A percentile compares a stretch with the other conserved stretches of the same genome.
phyloP scores from a whole-genome alignment of 371 early-diverging fungal genomes.

The Phascolomyces articulosus region DNA sequence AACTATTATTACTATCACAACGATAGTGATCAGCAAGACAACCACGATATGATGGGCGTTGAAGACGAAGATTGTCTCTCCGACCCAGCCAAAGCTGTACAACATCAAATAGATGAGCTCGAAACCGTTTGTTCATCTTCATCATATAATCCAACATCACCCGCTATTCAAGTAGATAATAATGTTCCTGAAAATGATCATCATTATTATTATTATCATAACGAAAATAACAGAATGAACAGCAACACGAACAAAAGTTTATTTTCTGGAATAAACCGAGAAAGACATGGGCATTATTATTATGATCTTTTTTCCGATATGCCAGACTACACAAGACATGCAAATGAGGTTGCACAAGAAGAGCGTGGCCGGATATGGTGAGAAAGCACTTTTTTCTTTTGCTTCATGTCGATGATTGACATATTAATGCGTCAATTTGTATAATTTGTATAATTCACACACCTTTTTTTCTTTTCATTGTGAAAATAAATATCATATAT shows the following conservation, averaged over 20 bases:
- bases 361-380: not conserved
- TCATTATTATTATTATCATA: not conserved
- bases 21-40: not conserved
- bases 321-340: not conserved
- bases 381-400: not conserved
- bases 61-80: not conserved
- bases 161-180: not conserved
- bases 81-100: constrained; percentile 6
- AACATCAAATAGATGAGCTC: constrained; percentile 5
- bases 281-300: too few relatives aligned
- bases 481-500: too few relatives aligned
- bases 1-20: too few relatives aligned
- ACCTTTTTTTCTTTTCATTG: too few relatives aligned
- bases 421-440: too few relatives aligned
- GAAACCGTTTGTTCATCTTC: not conserved
- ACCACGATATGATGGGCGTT: not conserved
- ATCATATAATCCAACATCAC: not conserved
- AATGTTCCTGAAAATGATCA: not conserved
- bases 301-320: not conserved
- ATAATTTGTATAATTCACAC: too few relatives aligned
- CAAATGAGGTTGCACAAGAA: not conserved
- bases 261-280: too few relatives aligned
- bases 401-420: not conserved
- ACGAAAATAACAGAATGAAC: not conserved
- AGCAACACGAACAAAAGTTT: too few relatives aligned